Conservation (phyloP, 2,329 filamentous ascomycete species). For the Penicillium fuscoglaucum region DNA sequence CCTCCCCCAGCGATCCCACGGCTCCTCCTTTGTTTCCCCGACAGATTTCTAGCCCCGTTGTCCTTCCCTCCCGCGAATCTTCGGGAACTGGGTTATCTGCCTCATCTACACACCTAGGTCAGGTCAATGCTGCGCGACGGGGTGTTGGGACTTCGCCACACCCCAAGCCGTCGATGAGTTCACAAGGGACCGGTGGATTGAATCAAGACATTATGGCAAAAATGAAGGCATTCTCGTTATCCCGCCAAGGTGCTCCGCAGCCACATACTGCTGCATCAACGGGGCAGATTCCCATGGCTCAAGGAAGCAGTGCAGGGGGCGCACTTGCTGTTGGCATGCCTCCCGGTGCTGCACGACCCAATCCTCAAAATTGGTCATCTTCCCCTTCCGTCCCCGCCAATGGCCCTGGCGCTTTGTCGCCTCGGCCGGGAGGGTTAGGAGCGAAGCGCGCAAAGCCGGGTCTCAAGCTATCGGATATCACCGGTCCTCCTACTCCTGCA, state of each 20-base stretch:
- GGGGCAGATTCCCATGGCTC: conserved; percentile 31
- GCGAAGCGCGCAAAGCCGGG: conserved; percentile 51
- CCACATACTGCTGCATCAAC: conserved; percentile 37
- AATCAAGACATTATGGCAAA: conserved; percentile 66
- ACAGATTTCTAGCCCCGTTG: conserved; percentile 28
- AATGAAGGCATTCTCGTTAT: conserved; percentile 69
- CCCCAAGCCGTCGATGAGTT: conserved; percentile 36
- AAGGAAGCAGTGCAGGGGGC: conserved; percentile 27
- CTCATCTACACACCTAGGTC: conserved; percentile 80
- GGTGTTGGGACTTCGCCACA: conserved; percentile 30
- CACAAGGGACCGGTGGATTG: conserved; percentile 51
- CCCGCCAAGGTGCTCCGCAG: conserved; percentile 59
- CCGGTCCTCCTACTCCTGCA: conserved; percentile 48
- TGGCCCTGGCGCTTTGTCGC: conserved; percentile 46
- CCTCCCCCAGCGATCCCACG: conserved; percentile 45
- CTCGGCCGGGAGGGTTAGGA: conserved; percentile 48
- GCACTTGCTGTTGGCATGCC: conserved; percentile 34
- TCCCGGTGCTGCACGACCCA: conserved; percentile 28
- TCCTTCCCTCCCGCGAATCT: conserved; percentile 28
- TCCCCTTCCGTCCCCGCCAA: conserved; percentile 34
- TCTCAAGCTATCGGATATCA: conserved; percentile 51
- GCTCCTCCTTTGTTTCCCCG: conserved; percentile 13
- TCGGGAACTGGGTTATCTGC: conserved; percentile 60
- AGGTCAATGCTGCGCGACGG: conserved; percentile 67
- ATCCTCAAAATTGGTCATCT: conserved; percentile 36